Conservation (phyloP, 371 early-diverging fungal species). For the Enterospora canceri region DNA sequence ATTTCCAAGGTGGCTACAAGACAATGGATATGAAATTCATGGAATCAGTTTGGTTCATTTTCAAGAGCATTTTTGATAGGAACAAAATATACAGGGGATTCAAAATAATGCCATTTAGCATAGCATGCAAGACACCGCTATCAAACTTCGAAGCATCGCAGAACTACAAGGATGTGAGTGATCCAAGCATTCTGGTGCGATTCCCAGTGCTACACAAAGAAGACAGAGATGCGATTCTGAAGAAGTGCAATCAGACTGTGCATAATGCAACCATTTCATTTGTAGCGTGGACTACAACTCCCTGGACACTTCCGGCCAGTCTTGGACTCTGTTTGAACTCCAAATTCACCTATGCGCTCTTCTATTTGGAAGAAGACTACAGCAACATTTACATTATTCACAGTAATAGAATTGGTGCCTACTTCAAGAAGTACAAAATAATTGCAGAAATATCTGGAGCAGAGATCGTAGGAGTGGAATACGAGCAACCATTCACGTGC, state of each 20-base stretch:
- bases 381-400: slow-evolving; percentile 29
- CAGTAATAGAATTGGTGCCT: slow-evolving; percentile 25
- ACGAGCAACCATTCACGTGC: slow-evolving; percentile 78
- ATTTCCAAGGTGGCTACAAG: slow-evolving; percentile 97
- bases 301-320: slow-evolving; percentile 97
- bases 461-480: slow-evolving; percentile 73
- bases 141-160: slow-evolving; percentile 96
- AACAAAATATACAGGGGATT: slow-evolving; percentile 89
- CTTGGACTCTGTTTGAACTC: slow-evolving; percentile 81
- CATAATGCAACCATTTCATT: slow-evolving; percentile 58
- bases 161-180: slow-evolving; percentile 94
- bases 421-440: slow-evolving; percentile 60
- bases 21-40: slow-evolving; percentile 82
- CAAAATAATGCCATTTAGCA: slow-evolving; percentile 96
- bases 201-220: slow-evolving; percentile 72
- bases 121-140: slow-evolving; percentile 82
- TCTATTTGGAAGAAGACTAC: slow-evolving; percentile 60
- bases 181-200: slow-evolving; percentile 82
- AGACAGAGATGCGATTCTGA: too few species aligned
- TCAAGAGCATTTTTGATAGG: slow-evolving; percentile 84
- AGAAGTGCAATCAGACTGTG: too few species aligned
- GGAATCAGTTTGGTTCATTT: slow-evolving; percentile 98
- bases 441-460: slow-evolving; percentile 67
- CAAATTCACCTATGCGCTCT: slow-evolving; percentile 79
- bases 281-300: slow-evolving; percentile 98